Evolutionary conservation across 169 alveolate genomes (phyloP).

Genomic region (Eimeria acervulina): DNA sequence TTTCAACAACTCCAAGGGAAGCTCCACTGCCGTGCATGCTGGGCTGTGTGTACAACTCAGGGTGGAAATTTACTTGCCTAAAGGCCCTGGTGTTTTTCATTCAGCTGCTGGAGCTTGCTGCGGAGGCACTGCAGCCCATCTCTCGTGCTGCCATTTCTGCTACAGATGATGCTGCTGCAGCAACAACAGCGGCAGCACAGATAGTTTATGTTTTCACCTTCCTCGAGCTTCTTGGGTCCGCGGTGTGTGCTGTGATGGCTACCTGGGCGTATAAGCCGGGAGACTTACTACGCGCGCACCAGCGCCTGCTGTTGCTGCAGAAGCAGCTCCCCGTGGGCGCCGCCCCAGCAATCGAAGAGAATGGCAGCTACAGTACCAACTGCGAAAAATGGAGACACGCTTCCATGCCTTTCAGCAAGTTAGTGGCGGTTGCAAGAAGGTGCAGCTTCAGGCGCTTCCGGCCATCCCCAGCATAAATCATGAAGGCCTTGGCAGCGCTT

Average conservation of each 20-base stretch:
- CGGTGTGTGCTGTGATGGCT: constrained; percentile 70
- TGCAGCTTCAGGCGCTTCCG: constrained; percentile 17
- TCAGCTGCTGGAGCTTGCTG: constrained; percentile 48
- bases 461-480: neutral
- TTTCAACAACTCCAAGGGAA: neutral
- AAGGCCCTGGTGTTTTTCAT: constrained; percentile 76
- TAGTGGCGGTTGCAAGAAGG: neutral
- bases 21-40: neutral
- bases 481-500: neutral
- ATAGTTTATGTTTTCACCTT: constrained; percentile 44
- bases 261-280: constrained; percentile 52
- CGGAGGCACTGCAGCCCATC: constrained; percentile 59
- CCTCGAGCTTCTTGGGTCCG: constrained; percentile 60
- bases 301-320: constrained; percentile 53
- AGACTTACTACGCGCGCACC: constrained; percentile 52
- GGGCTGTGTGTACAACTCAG: constrained; percentile 59
- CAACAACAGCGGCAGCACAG: constrained; percentile 61
- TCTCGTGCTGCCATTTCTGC: neutral
- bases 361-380: constrained; percentile 30
- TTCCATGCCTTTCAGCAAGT: neutral
- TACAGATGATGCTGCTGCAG: constrained; percentile 31
- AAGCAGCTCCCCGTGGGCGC: constrained; percentile 45
- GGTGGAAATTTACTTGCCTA: constrained; percentile 62
- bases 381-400: neutral
- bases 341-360: neutral